phyloP scores from a whole-genome alignment of 495 filamentous ascomycete genomes.

The Podospora comata region DNA sequence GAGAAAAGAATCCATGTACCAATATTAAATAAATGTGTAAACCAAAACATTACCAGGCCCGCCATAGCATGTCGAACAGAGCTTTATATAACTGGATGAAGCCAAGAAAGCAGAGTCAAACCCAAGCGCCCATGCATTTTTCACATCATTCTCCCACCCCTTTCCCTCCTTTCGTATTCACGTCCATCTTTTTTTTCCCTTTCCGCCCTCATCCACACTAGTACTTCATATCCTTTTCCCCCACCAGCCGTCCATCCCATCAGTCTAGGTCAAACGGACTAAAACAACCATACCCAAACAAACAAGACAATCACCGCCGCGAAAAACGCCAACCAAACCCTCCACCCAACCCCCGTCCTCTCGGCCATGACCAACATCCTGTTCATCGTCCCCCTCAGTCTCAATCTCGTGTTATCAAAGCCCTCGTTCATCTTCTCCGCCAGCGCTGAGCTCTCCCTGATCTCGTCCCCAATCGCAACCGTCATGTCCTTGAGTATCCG shows the following conservation, averaged over 20 bases:
- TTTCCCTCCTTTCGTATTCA: neutral
- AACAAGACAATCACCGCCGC: conserved; percentile 74
- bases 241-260: too few species aligned
- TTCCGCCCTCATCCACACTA: neutral
- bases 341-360: conserved; percentile 89
- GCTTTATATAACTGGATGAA: neutral
- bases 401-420: conserved; percentile 78
- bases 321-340: conserved; percentile 88
- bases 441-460: conserved; percentile 77
- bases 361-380: conserved; percentile 96
- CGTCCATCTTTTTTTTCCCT: neutral
- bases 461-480: conserved; percentile 88
- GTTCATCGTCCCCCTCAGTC: conserved; percentile 89
- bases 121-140: neutral
- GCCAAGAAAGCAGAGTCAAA: neutral
- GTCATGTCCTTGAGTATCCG: conserved; percentile 93
- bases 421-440: conserved; percentile 86
- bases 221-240: neutral
- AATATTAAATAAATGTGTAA: neutral
- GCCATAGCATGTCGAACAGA: neutral
- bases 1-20: neutral
- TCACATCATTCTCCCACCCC: neutral
- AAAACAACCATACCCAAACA: conserved; percentile 87
- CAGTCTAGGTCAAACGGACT: conserved; percentile 10
- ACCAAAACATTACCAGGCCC: neutral